phyloP scores from a whole-genome alignment of 441 rosid genomes.

The Bruguiera hainesii region DNA sequence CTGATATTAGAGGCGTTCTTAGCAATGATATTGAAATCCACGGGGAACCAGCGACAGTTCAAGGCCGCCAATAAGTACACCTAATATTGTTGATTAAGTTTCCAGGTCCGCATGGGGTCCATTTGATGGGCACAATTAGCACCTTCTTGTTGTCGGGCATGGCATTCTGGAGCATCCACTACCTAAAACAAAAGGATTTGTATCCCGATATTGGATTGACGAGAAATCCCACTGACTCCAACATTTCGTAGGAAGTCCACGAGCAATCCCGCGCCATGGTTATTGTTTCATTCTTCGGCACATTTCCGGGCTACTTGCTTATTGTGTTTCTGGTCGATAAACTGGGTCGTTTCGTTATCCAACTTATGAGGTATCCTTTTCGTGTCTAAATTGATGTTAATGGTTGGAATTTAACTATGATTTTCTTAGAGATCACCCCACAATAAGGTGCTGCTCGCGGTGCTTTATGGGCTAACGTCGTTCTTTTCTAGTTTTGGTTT shows the following conservation, averaged over 20 bases:
- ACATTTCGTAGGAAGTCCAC: conserved; percentile 34
- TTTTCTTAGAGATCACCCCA: conserved; percentile 18
- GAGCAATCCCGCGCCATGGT: conserved; percentile 44
- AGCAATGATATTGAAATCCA: conserved; percentile 24
- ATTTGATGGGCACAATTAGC: conserved; percentile 31
- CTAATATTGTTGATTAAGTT: conserved; percentile 22
- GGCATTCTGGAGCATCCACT: background rate
- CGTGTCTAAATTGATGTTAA: conserved; percentile 46
- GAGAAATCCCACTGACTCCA: background rate
- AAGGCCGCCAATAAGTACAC: conserved; percentile 30
- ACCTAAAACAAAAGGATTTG: conserved; percentile 42
- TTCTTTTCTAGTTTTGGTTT: conserved; percentile 58
- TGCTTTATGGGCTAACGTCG: conserved; percentile 39
- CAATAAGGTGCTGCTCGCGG: conserved; percentile 24
- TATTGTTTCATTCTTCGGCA: conserved; percentile 35
- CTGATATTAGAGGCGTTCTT: conserved; percentile 46
- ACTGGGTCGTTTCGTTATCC: conserved; percentile 41
- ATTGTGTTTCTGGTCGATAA: conserved; percentile 38
- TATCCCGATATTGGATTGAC: conserved; percentile 25
- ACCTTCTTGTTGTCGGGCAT: conserved; percentile 12
- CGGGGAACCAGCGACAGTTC: conserved; percentile 31
- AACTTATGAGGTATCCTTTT: conserved; percentile 41
- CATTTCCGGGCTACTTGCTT: conserved; percentile 57
- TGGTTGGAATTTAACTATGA: conserved; percentile 30
- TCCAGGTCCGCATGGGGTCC: conserved; percentile 34